Percentiles rank a stretch among this genome's conserved stretches.
Evolutionary conservation across 78 protist genomes (phyloP).

Genomic region (Bodo saltans): DNA sequence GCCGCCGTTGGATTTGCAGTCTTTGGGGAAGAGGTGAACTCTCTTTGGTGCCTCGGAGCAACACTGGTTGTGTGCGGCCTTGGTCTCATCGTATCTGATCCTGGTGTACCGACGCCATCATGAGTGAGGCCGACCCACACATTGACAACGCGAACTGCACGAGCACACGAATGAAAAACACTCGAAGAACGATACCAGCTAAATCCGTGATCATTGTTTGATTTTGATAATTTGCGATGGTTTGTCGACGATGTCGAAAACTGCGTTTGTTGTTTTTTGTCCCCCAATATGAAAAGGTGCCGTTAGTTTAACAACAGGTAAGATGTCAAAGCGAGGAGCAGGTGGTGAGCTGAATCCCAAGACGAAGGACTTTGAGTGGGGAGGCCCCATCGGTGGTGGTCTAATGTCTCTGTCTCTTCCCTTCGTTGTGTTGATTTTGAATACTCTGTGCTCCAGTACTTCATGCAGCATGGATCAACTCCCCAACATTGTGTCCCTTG

Average conservation of each 20-base stretch:
- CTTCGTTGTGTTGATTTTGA: not conserved
- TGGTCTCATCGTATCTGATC: not conserved
- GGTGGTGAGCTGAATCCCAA: not conserved
- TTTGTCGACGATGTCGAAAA: too few relatives aligned
- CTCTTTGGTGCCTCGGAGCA: not conserved
- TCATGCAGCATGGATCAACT: not conserved
- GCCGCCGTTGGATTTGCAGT: not conserved
- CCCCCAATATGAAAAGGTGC: too few relatives aligned
- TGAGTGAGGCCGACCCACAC: too few relatives aligned
- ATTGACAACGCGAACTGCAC: too few relatives aligned
- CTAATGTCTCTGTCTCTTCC: conserved; percentile 21
- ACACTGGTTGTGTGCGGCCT: not conserved
- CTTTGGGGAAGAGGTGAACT: not conserved
- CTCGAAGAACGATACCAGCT: too few relatives aligned
- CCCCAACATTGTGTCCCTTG: not conserved
- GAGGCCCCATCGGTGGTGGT: conserved; percentile 49
- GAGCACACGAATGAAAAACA: too few relatives aligned
- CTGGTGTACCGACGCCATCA: too few relatives aligned
- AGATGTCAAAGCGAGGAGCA: too few relatives aligned
- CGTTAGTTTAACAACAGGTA: too few relatives aligned
- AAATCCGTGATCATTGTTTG: too few relatives aligned
- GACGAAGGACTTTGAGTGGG: conserved; percentile 25
- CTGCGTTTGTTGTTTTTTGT: too few relatives aligned
- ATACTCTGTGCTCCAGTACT: not conserved
- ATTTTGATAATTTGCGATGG: too few relatives aligned